Conservation (phyloP, 176 grass and related monocot species). For the Triticum dicoccoides region DNA sequence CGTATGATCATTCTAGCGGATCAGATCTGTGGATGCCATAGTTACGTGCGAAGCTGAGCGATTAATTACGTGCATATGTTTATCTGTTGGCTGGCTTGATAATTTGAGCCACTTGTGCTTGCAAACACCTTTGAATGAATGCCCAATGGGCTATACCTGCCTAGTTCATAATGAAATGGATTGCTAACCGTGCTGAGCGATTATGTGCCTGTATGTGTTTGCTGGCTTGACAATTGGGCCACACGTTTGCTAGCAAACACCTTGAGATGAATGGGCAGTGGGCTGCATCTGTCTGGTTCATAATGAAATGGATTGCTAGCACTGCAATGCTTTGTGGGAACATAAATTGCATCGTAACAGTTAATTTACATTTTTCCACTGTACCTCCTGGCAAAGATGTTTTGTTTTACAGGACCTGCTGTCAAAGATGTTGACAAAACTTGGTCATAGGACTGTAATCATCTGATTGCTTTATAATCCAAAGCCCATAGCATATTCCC, state of each 20-base stretch:
- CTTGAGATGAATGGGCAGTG: background rate
- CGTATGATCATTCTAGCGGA: conserved; percentile 11
- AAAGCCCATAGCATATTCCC: background rate
- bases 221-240: background rate
- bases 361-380: background rate
- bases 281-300: background rate
- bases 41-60: background rate
- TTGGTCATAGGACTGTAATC: background rate
- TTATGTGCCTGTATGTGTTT: background rate
- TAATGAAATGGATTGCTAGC: background rate
- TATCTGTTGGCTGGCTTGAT: background rate
- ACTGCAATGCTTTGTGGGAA: background rate
- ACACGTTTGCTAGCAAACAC: background rate
- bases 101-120: background rate
- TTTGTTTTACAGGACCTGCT: background rate
- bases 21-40: background rate
- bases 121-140: background rate
- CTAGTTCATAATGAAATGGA: background rate
- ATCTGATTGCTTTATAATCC: background rate
- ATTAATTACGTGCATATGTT: background rate
- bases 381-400: background rate
- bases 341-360: background rate
- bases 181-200: background rate
- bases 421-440: background rate
- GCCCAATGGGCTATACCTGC: background rate